These are phyloP conservation scores for Aspergillus nanangensis DNA, from an alignment of 495 filamentous ascomycete species.

Conservation along the genomic window DNA sequence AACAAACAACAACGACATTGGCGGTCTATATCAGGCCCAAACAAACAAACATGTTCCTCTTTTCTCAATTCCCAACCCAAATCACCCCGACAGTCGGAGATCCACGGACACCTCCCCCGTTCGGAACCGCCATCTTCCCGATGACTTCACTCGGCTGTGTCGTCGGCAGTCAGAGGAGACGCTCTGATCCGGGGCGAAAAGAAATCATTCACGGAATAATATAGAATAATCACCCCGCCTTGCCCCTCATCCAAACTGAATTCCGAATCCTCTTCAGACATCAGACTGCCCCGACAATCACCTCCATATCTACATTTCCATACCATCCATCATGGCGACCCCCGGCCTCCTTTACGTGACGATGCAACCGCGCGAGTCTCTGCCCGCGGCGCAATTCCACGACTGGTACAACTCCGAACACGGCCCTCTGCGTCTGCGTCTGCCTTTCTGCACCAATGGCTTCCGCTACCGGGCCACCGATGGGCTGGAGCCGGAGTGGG, in stretches of 20 bases:
- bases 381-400: slow-evolving; percentile 69
- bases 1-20: too few relatives aligned
- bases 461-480: slow-evolving; percentile 72
- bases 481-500: slow-evolving; percentile 55
- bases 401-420: slow-evolving; percentile 93
- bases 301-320: neutral
- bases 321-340: slow-evolving; percentile 29
- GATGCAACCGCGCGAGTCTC: slow-evolving; percentile 63
- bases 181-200: slow-evolving; percentile 2
- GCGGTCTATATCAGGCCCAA: too few relatives aligned
- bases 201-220: neutral
- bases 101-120: too few relatives aligned
- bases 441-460: slow-evolving; percentile 70
- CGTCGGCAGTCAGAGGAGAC: slow-evolving; percentile 6
- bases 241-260: neutral
- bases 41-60: too few relatives aligned
- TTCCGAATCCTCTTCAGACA: neutral
- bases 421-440: slow-evolving; percentile 68
- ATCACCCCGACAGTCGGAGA: too few relatives aligned
- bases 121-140: neutral
- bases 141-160: slow-evolving; percentile 10
- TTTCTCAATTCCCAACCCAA: too few relatives aligned
- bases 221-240: neutral
- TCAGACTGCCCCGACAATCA: neutral
- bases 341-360: slow-evolving; percentile 73